Base-by-base conservation (phyloP, 2,329 filamentous ascomycete genomes). In the Exserohilum rostratum region DNA sequence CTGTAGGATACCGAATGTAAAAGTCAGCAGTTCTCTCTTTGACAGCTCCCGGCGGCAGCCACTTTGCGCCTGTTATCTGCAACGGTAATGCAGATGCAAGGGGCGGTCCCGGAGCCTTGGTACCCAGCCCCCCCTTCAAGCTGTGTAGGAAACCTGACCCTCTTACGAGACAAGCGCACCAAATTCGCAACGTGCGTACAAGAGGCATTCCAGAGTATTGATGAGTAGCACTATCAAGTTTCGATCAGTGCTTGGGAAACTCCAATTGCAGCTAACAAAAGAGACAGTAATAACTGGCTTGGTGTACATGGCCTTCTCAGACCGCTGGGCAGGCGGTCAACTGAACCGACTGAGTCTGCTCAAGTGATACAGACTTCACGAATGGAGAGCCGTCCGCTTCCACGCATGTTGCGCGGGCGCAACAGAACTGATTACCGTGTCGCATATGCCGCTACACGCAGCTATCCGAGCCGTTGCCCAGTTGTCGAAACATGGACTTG, bases 371-470 rank as follows among this genome's bases (percentile, higher is more conserved):
- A 50, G 31, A 22, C 31, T 53, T 60, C 49, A 57, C 66, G 66
- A 58, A 73, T 62, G 42, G 54, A 66, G 69, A 29, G 22, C 42
- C 53, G 53, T 52, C 62, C 60, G 62, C 62, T 65, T 64, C 59
- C 64, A 62, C 60, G 60, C 68, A 67, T 71, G 67, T 57, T 67
- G 60, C 68, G 63, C 68, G 64, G 68, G 69, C 71, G 67, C 56
- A 65, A 55, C 53, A 57, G 58, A 59, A 61, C 48, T 61, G 54
- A 56, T 64, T 64, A 58, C 59, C 61, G 68, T 69, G 66, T 67
- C 62, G 65, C 66, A 62, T 69, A 54, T 45, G 40, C 49, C 54
- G 59, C 51, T 58, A 57, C 22, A 25, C 51, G 61, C 60, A 67
- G 56, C 66, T 68, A 62, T 60, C 63, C 66, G 58, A 42, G 42